Percentiles rank a stretch among this genome's conserved stretches.
Conservation (phyloP, 306 rosid genomes). For the Corylus avellana region DNA sequence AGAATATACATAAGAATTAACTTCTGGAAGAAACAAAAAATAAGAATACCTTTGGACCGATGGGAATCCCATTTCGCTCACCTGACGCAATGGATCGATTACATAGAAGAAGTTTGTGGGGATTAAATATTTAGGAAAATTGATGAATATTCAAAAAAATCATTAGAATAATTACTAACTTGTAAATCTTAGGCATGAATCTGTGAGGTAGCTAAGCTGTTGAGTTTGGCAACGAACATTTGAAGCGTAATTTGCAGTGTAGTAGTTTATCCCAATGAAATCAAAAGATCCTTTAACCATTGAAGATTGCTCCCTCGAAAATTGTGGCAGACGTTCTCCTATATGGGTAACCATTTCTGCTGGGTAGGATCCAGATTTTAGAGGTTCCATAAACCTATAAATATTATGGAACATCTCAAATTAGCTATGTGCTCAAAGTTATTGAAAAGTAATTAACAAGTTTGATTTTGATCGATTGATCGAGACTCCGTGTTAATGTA, state of each 20-base stretch:
- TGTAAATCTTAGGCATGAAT: slow-evolving; percentile 8
- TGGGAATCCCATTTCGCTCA: slow-evolving; percentile 43
- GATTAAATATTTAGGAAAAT: too few relatives aligned
- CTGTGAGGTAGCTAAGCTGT: slow-evolving; percentile 26
- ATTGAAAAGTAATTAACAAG: too few relatives aligned
- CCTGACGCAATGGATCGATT: slow-evolving; percentile 19
- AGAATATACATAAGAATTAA: too few relatives aligned
- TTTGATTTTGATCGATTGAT: too few relatives aligned
- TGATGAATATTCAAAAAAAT: too few relatives aligned
- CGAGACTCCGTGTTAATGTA: too few relatives aligned
- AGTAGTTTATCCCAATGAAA: slow-evolving; percentile 50
- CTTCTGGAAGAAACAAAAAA: neutral
- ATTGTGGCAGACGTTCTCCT: slow-evolving; percentile 40
- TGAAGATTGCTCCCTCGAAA: slow-evolving; percentile 30
- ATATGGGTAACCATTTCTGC: slow-evolving; percentile 28
- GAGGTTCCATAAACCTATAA: too few relatives aligned
- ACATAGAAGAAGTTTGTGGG: too few relatives aligned
- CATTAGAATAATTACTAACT: slow-evolving; percentile 16
- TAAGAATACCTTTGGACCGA: slow-evolving; percentile 42
- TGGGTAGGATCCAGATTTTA: slow-evolving; percentile 40
- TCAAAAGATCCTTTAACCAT: slow-evolving; percentile 40
- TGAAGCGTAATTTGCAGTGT: slow-evolving; percentile 29
- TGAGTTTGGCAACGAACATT: neutral
- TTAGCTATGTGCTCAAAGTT: too few relatives aligned
- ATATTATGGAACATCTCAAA: too few relatives aligned